Evolutionary conservation across 495 filamentous ascomycete species (phyloP).

Genomic region (Penicillium verhagenii): DNA sequence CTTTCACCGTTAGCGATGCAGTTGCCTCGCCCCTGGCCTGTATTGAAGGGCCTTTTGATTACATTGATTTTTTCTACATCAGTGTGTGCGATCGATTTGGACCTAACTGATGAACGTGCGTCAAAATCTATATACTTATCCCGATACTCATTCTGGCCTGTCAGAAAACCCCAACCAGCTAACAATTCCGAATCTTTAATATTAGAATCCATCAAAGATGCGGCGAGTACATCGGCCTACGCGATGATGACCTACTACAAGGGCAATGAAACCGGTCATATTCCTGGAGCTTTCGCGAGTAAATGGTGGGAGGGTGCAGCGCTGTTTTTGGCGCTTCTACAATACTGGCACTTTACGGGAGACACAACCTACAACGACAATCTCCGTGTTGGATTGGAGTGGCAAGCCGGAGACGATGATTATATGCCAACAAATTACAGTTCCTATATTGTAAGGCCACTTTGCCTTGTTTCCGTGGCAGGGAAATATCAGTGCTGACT

Average conservation of each 20-base stretch:
- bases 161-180: too few relatives aligned
- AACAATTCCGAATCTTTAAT: background rate
- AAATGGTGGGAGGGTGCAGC: slow-evolving; percentile 83
- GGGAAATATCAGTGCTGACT: background rate
- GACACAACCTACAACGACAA: slow-evolving; percentile 53
- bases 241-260: slow-evolving; percentile 71
- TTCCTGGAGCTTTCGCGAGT: slow-evolving; percentile 54
- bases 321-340: slow-evolving; percentile 49
- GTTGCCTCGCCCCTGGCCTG: background rate
- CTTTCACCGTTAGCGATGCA: slow-evolving; percentile 5
- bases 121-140: background rate
- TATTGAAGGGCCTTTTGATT: slow-evolving; percentile 1
- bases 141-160: too few relatives aligned
- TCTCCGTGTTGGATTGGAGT: slow-evolving; percentile 47
- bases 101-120: slow-evolving; percentile 22
- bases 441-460: slow-evolving; percentile 31
- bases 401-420: slow-evolving; percentile 48
- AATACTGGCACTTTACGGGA: slow-evolving; percentile 58
- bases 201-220: slow-evolving; percentile 63
- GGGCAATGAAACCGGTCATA: slow-evolving; percentile 61
- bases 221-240: slow-evolving; percentile 56
- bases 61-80: background rate
- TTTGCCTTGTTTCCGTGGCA: background rate
- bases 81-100: slow-evolving; percentile 16
- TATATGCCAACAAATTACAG: slow-evolving; percentile 49